Percentiles rank a stretch among this genome's conserved stretches.
These are phyloP conservation scores for Podosphaera fusca DNA, from an alignment of 2,329 filamentous ascomycete species.

Conservation along the genomic window DNA sequence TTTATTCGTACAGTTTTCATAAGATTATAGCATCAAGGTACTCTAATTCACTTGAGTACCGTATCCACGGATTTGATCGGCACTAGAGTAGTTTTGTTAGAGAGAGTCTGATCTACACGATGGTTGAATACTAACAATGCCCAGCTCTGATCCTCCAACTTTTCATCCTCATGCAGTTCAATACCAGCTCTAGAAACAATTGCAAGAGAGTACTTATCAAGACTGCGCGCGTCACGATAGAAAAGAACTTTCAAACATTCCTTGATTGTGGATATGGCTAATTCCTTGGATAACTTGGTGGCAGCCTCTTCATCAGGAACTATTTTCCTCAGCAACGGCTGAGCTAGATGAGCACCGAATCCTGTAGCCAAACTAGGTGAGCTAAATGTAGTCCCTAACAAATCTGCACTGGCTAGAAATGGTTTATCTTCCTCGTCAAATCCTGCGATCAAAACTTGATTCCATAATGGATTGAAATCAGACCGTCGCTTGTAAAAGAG, in stretches of 20 bases:
- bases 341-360: conserved; percentile 77
- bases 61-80: conserved; percentile 82
- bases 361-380: conserved; percentile 79
- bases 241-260: conserved; percentile 97
- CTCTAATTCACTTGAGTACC: conserved; percentile 49
- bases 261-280: conserved; percentile 59
- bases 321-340: conserved; percentile 67
- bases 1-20: conserved; percentile 19
- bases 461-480: conserved; percentile 96
- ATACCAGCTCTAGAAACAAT: conserved; percentile 77
- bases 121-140: conserved; percentile 32
- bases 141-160: conserved; percentile 92
- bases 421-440: conserved; percentile 59
- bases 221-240: conserved; percentile 84
- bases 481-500: conserved; percentile 87
- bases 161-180: conserved; percentile 60
- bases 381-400: conserved; percentile 79
- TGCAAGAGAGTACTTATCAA: conserved; percentile 80
- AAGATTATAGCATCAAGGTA: conserved; percentile 8
- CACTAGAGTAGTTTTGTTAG: conserved; percentile 19
- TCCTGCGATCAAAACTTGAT: conserved; percentile 76
- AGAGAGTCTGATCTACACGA: neutral
- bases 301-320: conserved; percentile 68
- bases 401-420: conserved; percentile 77
- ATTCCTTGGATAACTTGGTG: conserved; percentile 46